Percentiles rank a stretch among this genome's conserved stretches.
phyloP scores from a whole-genome alignment of 768 basidiomycete species.

The Fibroporia radiculosa region DNA sequence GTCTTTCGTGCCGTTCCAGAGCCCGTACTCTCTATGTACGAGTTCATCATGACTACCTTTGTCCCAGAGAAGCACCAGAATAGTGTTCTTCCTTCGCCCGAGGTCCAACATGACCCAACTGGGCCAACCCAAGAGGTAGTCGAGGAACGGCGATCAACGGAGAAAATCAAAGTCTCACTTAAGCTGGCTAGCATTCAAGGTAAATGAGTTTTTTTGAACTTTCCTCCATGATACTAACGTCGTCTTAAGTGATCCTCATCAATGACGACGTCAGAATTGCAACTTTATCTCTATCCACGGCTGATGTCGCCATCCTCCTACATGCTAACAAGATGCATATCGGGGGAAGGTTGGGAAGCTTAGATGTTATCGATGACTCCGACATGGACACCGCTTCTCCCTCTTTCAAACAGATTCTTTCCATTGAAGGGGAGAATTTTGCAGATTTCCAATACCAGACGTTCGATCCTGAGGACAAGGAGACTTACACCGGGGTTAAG shows the following conservation, averaged over 20 bases:
- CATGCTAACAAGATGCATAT: conserved; percentile 68
- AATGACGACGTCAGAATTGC: conserved; percentile 66
- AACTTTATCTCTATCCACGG: conserved; percentile 85
- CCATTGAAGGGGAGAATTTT: conserved; percentile 91
- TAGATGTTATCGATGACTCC: conserved; percentile 75
- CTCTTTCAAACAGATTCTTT: conserved; percentile 78
- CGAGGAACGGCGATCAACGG: conserved; percentile 8
- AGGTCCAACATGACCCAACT: neutral
- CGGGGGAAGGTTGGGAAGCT: conserved; percentile 73
- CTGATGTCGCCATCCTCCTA: conserved; percentile 74
- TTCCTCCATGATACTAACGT: conserved; percentile 2
- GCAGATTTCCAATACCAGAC: conserved; percentile 94
- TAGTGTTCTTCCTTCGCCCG: conserved; percentile 1
- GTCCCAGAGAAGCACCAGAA: conserved; percentile 42
- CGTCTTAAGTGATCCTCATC: conserved; percentile 59
- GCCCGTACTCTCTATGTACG: conserved; percentile 85
- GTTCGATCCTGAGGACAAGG: conserved; percentile 62
- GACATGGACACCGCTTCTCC: conserved; percentile 39
- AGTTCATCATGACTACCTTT: conserved; percentile 97
- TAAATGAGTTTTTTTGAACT: conserved; percentile 24
- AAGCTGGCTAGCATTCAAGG: conserved; percentile 82
- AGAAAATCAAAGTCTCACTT: conserved; percentile 72
- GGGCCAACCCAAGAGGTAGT: neutral
- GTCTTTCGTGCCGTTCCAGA: conserved; percentile 84
- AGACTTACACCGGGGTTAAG: conserved; percentile 70